Conservation (phyloP, 148 eudicot species). For the Camellia lanceoleosa region DNA sequence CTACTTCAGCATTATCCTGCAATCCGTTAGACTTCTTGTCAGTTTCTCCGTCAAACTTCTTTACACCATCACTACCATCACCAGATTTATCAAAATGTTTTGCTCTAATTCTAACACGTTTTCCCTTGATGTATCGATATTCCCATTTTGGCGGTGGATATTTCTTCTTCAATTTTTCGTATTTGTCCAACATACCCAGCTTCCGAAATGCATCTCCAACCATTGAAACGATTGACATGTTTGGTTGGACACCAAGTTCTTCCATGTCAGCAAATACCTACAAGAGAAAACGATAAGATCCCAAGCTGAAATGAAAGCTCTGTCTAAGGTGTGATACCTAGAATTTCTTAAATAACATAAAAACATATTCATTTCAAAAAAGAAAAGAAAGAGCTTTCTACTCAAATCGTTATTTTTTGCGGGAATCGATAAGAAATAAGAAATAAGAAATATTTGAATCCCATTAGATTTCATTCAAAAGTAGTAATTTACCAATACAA, state of each 20-base stretch:
- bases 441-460: too few species aligned
- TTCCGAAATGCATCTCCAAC: slow-evolving; percentile 75
- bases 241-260: slow-evolving; percentile 81
- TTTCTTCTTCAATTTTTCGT: slow-evolving; percentile 61
- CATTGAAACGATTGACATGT: slow-evolving; percentile 52
- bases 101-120: slow-evolving; percentile 61
- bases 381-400: too few species aligned
- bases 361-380: too few species aligned
- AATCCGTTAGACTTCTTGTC: slow-evolving; percentile 13
- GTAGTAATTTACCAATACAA: too few species aligned
- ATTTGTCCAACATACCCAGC: slow-evolving; percentile 82
- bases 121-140: slow-evolving; percentile 71
- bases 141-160: slow-evolving; percentile 91
- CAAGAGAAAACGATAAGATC: slow-evolving; percentile 2
- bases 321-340: too few species aligned
- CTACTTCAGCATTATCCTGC: slow-evolving; percentile 13
- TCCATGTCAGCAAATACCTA: slow-evolving; percentile 94
- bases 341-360: too few species aligned
- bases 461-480: too few species aligned
- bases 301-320: background rate
- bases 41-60: slow-evolving; percentile 25
- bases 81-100: slow-evolving; percentile 31
- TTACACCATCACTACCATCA: slow-evolving; percentile 16
- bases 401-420: too few species aligned
- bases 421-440: too few species aligned